Evolutionary conservation across 345 rosid genomes (phyloP), one percentile per base, ranked within the genome.

Genomic region (Sisymbrium altissimum): DNA sequence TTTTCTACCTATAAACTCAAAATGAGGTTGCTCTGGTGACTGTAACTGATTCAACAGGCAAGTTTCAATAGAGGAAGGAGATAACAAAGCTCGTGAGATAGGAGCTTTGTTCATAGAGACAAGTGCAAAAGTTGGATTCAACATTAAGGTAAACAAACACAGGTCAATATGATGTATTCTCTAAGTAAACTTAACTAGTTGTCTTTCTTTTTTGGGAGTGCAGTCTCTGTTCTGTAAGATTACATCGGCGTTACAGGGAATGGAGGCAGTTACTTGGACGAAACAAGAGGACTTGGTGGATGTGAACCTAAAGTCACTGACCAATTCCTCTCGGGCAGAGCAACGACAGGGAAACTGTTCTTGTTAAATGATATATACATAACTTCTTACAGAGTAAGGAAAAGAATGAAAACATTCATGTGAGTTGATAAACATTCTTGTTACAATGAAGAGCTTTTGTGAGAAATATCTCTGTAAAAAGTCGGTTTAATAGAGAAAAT

Each of bases 251-350:
- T 82, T 94, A 78, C 91, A 93, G 2, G 96, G 96, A 48, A 94
- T 83, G 85, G 98, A 89, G 78, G 82, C 90, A 0, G 86, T 84
- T 32, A 81, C 92, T 7, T 89, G 87, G 54, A 83, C 86, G 4
- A 93, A 87, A 74, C 92, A 86, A 69, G 97, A 88, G 67, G 97
- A 93, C 81, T 85, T 93, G 96, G 97, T 91, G 13, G 97, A 91
- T 41, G 98, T 93, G 52, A 91, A 89, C 78, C 86, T 91, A 61
- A 93, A 88, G 80, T 86, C 98, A 1, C 63, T 81, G 0, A 81
- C 75, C 38, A 82, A 76, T 72, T 86, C 90, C 23, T 94, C 91
- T 39, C 96, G 84, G 73, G 62, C 84, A 45, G 86, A 83, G 68
- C 87, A 88, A 58, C 89, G 88, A 75, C 81, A 84, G 61, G 93